Evolutionary conservation across 768 basidiomycete genomes (phyloP).

Genomic region (Lactifluus volemus): DNA sequence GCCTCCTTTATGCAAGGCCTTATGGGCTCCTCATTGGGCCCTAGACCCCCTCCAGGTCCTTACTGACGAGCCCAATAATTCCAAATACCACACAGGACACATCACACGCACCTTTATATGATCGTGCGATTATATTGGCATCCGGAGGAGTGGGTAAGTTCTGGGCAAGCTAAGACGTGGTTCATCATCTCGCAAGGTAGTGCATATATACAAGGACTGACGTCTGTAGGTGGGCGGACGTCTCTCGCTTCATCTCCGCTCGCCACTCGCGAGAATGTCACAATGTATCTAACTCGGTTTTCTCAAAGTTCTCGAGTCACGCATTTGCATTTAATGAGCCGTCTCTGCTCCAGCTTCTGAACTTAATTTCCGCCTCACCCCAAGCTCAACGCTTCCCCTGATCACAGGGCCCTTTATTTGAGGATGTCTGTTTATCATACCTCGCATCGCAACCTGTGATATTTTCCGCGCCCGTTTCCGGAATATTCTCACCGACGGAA

Average conservation of each 20-base stretch:
- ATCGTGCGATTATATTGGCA: neutral
- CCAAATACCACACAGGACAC: neutral
- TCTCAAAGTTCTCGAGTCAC: neutral
- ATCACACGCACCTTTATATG: neutral
- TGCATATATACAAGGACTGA: neutral
- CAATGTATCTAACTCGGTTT: conserved; percentile 12
- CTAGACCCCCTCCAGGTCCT: neutral
- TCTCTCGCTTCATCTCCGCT: conserved; percentile 15
- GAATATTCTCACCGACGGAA: conserved; percentile 9
- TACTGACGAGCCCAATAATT: neutral
- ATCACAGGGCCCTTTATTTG: neutral
- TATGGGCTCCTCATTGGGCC: neutral
- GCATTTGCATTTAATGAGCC: neutral
- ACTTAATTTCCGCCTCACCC: conserved; percentile 12
- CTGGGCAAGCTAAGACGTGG: neutral
- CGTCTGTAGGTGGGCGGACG: conserved; percentile 7
- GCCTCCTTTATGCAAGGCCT: conserved; percentile 7
- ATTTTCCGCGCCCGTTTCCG: neutral
- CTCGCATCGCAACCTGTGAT: conserved; percentile 4
- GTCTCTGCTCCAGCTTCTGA: conserved; percentile 5
- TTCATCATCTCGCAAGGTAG: neutral
- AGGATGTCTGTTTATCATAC: neutral
- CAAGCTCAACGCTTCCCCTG: neutral
- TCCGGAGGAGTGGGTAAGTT: neutral
- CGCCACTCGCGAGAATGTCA: conserved; percentile 12